phyloP scores from a whole-genome alignment of 345 rosid species.

The Erodium maritimum region DNA sequence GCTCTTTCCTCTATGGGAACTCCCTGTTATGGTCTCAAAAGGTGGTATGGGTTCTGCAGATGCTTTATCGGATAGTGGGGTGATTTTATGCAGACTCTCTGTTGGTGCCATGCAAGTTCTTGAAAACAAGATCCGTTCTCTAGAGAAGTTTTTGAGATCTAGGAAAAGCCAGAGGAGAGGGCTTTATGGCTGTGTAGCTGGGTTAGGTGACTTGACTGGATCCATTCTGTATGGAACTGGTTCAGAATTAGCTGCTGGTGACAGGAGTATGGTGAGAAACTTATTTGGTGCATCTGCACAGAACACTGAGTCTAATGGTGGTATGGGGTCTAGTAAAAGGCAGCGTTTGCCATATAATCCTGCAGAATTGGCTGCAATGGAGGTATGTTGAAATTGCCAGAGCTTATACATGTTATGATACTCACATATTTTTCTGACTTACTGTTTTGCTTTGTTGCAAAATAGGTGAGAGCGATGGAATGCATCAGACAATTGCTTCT shows the following conservation, averaged over 20 bases:
- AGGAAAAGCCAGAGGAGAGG: conserved; percentile 93
- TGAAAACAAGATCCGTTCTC: conserved; percentile 74
- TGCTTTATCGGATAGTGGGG: conserved; percentile 37
- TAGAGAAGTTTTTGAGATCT: conserved; percentile 79
- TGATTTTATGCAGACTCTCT: conserved; percentile 69
- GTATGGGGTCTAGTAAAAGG: conserved; percentile 62
- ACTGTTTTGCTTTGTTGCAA: background rate
- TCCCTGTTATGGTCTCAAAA: conserved; percentile 62
- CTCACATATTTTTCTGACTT: background rate
- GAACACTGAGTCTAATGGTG: conserved; percentile 48
- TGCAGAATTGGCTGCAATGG: conserved; percentile 89
- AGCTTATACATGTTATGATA: conserved; percentile 7
- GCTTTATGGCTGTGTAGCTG: conserved; percentile 87
- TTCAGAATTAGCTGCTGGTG: conserved; percentile 53
- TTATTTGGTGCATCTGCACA: conserved; percentile 58
- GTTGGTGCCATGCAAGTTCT: conserved; percentile 64
- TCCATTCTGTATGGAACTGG: conserved; percentile 76
- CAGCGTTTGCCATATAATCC: conserved; percentile 73
- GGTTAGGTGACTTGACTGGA: conserved; percentile 80
- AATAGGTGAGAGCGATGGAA: conserved; percentile 93
- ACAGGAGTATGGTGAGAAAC: conserved; percentile 62
- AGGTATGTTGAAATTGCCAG: conserved; percentile 37
- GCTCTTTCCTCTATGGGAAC: conserved; percentile 91
- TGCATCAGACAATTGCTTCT: conserved; percentile 89
- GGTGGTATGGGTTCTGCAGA: conserved; percentile 31